A percentile compares a stretch with the other conserved stretches of the same genome.
Conservation (phyloP, 2,329 filamentous ascomycete species). For the Mycosphaerella sp. region DNA sequence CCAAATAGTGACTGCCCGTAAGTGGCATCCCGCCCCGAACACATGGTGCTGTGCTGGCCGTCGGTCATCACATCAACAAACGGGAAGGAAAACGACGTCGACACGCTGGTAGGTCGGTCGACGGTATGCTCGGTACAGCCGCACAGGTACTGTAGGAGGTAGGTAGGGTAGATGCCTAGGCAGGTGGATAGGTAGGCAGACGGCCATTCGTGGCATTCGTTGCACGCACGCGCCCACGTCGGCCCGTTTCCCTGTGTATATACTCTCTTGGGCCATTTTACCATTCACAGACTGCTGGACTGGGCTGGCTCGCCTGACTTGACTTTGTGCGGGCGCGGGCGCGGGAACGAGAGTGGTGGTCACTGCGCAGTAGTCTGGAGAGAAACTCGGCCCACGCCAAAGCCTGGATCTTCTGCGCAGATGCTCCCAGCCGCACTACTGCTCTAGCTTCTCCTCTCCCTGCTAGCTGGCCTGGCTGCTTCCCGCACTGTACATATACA, state of each 20-base stretch:
- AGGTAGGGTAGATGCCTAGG: too few relatives aligned
- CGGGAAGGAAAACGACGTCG: not conserved
- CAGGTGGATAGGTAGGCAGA: not conserved
- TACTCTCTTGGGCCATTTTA: too few relatives aligned
- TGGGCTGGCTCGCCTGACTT: not conserved
- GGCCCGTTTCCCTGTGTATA: not conserved
- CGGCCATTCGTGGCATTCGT: not conserved
- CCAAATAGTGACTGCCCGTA: not conserved
- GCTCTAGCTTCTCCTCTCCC: slow-evolving; percentile 22
- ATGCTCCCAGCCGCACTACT: slow-evolving; percentile 26
- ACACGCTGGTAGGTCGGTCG: not conserved
- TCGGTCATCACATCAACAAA: not conserved
- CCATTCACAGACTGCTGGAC: too few relatives aligned
- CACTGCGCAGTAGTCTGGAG: slow-evolving; percentile 16
- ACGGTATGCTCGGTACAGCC: too few relatives aligned
- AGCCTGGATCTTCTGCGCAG: slow-evolving; percentile 26
- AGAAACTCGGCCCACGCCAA: slow-evolving; percentile 22
- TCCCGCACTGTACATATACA: slow-evolving; percentile 25
- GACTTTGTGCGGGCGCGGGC: not conserved
- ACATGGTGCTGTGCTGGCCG: not conserved
- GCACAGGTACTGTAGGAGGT: too few relatives aligned
- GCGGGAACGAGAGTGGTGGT: slow-evolving; percentile 18
- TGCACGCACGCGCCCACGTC: not conserved
- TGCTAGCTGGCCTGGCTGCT: slow-evolving; percentile 17
- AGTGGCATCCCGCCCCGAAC: too few relatives aligned